Conservation (phyloP, 2,329 filamentous ascomycete species). For the Hirsutella thompsonii region DNA sequence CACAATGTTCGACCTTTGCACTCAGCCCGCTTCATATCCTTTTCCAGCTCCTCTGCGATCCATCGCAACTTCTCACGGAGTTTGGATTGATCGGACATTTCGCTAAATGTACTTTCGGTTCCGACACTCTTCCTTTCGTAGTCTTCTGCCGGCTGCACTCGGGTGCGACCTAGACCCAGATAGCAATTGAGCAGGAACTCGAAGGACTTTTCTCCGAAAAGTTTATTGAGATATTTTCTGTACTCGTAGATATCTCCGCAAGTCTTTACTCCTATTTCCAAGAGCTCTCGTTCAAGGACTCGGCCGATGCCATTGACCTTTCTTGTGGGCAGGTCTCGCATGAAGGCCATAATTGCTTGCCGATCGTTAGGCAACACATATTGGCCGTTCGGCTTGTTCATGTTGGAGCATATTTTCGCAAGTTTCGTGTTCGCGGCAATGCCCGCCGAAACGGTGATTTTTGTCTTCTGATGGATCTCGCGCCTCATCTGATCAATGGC, state of each 20-base stretch:
- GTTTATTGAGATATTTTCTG: conserved; percentile 56
- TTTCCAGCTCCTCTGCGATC: conserved; percentile 76
- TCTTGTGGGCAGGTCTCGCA: conserved; percentile 68
- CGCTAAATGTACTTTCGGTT: conserved; percentile 82
- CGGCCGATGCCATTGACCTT: conserved; percentile 94
- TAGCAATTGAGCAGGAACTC: conserved; percentile 76
- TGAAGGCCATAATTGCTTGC: conserved; percentile 67
- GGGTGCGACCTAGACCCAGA: conserved; percentile 75
- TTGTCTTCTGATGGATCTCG: conserved; percentile 62
- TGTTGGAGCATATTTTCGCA: conserved; percentile 90
- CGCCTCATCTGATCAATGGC: conserved; percentile 65
- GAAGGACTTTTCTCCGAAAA: conserved; percentile 88
- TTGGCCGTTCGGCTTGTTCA: conserved; percentile 94
- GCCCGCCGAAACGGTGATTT: conserved; percentile 84
- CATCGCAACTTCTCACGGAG: conserved; percentile 66
- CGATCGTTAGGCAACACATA: conserved; percentile 64
- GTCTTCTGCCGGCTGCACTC: conserved; percentile 74
- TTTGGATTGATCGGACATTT: conserved; percentile 55
- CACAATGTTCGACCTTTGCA: conserved; percentile 86
- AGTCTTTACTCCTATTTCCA: conserved; percentile 74
- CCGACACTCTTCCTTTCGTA: conserved; percentile 89
- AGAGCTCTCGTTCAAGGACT: conserved; percentile 82
- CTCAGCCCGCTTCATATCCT: conserved; percentile 65
- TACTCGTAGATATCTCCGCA: conserved; percentile 79
- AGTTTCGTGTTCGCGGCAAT: conserved; percentile 89